Conservation (phyloP, 1,284 basidiomycete species). For the Cryptococcus wingfieldii region DNA sequence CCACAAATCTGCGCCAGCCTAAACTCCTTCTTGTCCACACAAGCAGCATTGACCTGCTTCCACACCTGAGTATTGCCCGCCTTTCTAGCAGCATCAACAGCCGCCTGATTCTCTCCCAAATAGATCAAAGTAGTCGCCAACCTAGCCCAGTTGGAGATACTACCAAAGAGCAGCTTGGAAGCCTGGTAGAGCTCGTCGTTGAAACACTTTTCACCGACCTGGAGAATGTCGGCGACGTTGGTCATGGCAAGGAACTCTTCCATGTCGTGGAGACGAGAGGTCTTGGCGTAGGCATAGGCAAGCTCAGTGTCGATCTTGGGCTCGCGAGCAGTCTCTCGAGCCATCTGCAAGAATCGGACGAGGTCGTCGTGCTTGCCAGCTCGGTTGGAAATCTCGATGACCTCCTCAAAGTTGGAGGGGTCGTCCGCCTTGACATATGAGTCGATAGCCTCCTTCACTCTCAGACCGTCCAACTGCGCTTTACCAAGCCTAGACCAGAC, state of each 20-base stretch:
- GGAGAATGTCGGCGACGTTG: slow-evolving; percentile 93
- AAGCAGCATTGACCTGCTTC: slow-evolving; percentile 99
- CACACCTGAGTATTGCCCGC: slow-evolving; percentile 99
- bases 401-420: slow-evolving; percentile 89
- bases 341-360: slow-evolving; percentile 97
- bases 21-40: slow-evolving; percentile 96
- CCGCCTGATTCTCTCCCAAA: slow-evolving; percentile 94
- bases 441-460: slow-evolving; percentile 98
- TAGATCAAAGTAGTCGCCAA: slow-evolving; percentile 98
- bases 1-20: slow-evolving; percentile 97
- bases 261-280: slow-evolving; percentile 96
- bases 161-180: slow-evolving; percentile 89
- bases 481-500: slow-evolving; percentile 98
- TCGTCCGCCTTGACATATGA: slow-evolving; percentile 99
- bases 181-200: slow-evolving; percentile 98
- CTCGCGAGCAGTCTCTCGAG: slow-evolving; percentile 94
- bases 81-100: slow-evolving; percentile 97
- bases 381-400: slow-evolving; percentile 92
- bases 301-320: slow-evolving; percentile 98
- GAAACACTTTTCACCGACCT: slow-evolving; percentile 98
- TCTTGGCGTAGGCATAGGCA: slow-evolving; percentile 94
- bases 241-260: slow-evolving; percentile 99
- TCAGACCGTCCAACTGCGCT: slow-evolving; percentile 97
- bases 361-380: slow-evolving; percentile 98
- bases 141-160: slow-evolving; percentile 98